These are phyloP conservation scores for Myriosclerotinia duriaeana DNA, from an alignment of 2,329 filamentous ascomycete genomes.

Conservation along the genomic window DNA sequence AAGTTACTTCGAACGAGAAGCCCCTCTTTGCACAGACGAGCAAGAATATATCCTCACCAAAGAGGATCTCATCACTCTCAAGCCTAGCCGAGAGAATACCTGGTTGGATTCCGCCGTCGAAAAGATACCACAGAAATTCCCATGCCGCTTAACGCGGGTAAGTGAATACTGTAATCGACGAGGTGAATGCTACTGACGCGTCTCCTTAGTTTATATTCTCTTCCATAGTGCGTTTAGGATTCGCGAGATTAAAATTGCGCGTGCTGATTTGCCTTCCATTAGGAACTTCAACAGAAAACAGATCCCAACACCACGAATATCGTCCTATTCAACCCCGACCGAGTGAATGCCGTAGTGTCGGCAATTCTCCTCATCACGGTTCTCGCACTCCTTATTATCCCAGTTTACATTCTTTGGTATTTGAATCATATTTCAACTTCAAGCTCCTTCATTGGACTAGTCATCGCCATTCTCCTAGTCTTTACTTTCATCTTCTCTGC, in stretches of 20 bases:
- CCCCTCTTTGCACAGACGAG: constrained; percentile 30
- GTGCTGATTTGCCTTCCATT: background rate
- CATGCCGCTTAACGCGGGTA: constrained; percentile 26
- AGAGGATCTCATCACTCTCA: constrained; percentile 44
- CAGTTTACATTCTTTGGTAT: constrained; percentile 29
- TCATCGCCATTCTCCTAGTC: constrained; percentile 27
- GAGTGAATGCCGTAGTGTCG: constrained; percentile 25
- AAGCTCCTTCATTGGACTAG: background rate
- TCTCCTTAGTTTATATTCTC: background rate
- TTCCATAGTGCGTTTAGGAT: background rate
- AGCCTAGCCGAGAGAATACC: constrained; percentile 43
- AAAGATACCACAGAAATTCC: constrained; percentile 28
- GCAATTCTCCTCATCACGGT: constrained; percentile 23
- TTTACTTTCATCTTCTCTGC: constrained; percentile 31
- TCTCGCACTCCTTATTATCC: constrained; percentile 28
- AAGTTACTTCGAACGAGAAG: constrained; percentile 36
- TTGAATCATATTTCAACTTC: constrained; percentile 1
- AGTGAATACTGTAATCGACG: background rate
- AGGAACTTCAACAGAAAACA: constrained; percentile 22
- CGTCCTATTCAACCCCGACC: constrained; percentile 23
- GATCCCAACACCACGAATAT: constrained; percentile 16
- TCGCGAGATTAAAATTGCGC: background rate
- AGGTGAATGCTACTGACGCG: background rate
- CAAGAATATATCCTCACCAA: constrained; percentile 39
- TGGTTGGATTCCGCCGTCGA: constrained; percentile 44